Evolutionary conservation across 345 rosid genomes (phyloP), one percentile per base, ranked within the genome.

Genomic region (Pistacia vera): DNA sequence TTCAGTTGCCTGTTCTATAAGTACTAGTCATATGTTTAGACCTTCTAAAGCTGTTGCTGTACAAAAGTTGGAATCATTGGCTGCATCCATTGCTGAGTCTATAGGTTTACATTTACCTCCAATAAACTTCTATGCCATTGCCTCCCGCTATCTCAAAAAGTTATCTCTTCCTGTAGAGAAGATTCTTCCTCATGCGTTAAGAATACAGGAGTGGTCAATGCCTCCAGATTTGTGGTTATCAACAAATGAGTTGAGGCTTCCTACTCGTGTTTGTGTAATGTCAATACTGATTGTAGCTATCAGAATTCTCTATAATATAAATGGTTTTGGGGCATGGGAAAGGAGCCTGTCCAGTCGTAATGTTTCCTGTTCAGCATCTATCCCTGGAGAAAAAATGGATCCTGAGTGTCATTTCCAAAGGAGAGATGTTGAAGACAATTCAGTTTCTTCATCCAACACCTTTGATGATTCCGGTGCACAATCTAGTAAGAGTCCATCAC

Each of bases 151-250:
- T 89, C 88, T 95, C 10, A 78, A 78, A 68, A 78, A 80, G 61
- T 67, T 93, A 68, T 79, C 88, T 78, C 86, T 91, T 83, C 91
- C 90, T 0, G 78, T 66, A 14, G 90, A 83, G 51, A 86, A 81
- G 77, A 82, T 91, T 83, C 80, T 93, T 68, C 81, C 85, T 38
- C 81, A 80, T 65, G 93, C 93, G 36, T 79, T 90, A 80, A 84
- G 75, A 9, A 79, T 93, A 71, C 77, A 83, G 33, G 89, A 82
- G 73, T 90, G 97, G 98, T 84, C 90, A 11, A 80, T 89, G 94
- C 97, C 93, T 49, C 88, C 97, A 7, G 94, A 91, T 51, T 75
- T 93, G 11, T 88, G 94, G 90, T 68, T 95, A 63, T 95, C 97
- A 1, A 77, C 79, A 79, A 88, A 83, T 65, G 88, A 87, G 77